phyloP scores from a whole-genome alignment of 805 yeast genomes.

The Sugiyamaella americana region DNA sequence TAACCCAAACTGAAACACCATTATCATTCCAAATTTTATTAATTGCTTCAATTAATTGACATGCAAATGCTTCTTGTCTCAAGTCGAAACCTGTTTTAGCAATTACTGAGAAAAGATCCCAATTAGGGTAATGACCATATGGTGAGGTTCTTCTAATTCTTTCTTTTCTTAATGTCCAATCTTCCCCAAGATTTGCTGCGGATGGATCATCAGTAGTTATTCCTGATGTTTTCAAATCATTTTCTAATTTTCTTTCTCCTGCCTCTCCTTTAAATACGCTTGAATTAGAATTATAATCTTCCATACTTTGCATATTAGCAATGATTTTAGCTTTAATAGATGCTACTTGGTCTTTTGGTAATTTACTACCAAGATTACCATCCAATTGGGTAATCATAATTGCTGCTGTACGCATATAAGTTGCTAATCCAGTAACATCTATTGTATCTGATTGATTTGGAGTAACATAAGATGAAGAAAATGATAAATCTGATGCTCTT shows the following conservation, averaged over 20 bases:
- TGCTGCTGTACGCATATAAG: conserved; percentile 94
- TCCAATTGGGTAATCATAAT: conserved; percentile 91
- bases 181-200: conserved; percentile 75
- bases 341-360: conserved; percentile 52
- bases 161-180: conserved; percentile 78
- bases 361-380: conserved; percentile 36
- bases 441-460: conserved; percentile 13
- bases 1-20: conserved; percentile 79
- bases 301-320: conserved; percentile 70
- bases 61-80: conserved; percentile 96
- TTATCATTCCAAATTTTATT: conserved; percentile 75
- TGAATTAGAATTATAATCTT: conserved; percentile 50
- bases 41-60: conserved; percentile 84
- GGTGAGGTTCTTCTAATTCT: conserved; percentile 73
- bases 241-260: conserved; percentile 87
- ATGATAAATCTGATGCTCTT: conserved; percentile 29
- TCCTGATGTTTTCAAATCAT: conserved; percentile 84
- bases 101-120: conserved; percentile 94
- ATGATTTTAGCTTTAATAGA: conserved; percentile 64
- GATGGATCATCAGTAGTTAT: conserved; percentile 38
- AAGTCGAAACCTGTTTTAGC: conserved; percentile 95
- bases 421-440: conserved; percentile 56
- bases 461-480: conserved; percentile 32
- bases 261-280: conserved; percentile 58
- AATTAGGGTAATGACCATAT: conserved; percentile 79